Evolutionary conservation across 306 rosid genomes (phyloP).

Genomic region (Begonia peltatifolia): DNA sequence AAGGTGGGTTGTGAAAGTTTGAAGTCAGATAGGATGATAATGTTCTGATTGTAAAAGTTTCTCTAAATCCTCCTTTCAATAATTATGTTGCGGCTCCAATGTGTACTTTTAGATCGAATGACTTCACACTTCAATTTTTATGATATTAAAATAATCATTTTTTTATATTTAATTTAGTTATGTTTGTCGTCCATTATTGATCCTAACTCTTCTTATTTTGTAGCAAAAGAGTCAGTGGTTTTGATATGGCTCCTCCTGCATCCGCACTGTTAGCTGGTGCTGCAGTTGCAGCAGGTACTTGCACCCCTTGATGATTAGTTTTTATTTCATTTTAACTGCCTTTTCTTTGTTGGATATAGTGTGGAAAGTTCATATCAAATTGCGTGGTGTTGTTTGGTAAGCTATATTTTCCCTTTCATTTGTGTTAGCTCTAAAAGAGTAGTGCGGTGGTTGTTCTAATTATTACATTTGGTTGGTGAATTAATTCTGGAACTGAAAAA

Average conservation of each 20-base stretch:
- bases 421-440: constrained; percentile 25
- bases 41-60: too few species aligned
- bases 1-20: constrained; percentile 26
- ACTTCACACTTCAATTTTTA: too few species aligned
- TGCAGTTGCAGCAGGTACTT: constrained; percentile 52
- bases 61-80: too few species aligned
- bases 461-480: constrained; percentile 39
- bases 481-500: constrained; percentile 79
- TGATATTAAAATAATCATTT: too few species aligned
- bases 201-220: constrained; percentile 20
- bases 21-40: neutral
- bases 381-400: constrained; percentile 83
- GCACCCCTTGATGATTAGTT: constrained; percentile 9
- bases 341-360: constrained; percentile 47
- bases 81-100: too few species aligned
- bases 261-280: constrained; percentile 54
- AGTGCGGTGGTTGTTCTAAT: constrained; percentile 33
- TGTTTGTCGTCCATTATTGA: constrained; percentile 1
- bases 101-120: too few species aligned
- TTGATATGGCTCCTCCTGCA: constrained; percentile 90
- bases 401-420: constrained; percentile 43
- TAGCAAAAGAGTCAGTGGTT: constrained; percentile 95
- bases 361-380: constrained; percentile 82
- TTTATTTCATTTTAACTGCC: constrained; percentile 38
- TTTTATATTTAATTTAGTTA: too few species aligned